Conservation (phyloP, 2,329 filamentous ascomycete species). For the Fusarium newnesense region DNA sequence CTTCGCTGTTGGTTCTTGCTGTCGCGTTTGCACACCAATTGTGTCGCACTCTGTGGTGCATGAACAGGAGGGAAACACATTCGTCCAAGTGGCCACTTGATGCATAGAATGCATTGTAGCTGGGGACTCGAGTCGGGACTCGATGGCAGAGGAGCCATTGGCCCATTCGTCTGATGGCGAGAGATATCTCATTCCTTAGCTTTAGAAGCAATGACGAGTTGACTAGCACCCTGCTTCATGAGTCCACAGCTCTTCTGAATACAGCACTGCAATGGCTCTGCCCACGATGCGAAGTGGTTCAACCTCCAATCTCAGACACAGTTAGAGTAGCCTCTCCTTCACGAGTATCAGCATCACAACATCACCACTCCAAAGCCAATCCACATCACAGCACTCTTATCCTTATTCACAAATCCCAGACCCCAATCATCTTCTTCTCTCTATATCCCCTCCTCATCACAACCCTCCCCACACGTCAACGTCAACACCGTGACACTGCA, state of each 20-base stretch:
- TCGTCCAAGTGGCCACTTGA: background rate
- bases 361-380: background rate
- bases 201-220: too few species aligned
- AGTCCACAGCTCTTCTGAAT: background rate
- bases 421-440: background rate
- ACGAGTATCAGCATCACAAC: background rate
- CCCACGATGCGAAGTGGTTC: background rate
- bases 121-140: rapidly evolving
- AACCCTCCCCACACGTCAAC: constrained; percentile 4
- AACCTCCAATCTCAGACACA: background rate
- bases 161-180: background rate
- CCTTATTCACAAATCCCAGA: background rate
- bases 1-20: background rate
- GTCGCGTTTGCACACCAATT: background rate
- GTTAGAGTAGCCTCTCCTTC: background rate
- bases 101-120: background rate
- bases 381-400: too few species aligned
- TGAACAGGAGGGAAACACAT: too few species aligned
- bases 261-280: background rate
- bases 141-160: background rate
- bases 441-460: background rate
- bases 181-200: background rate
- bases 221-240: rapidly evolving
- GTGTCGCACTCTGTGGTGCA: too few species aligned
- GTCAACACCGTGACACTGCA: constrained; percentile 7